Evolutionary conservation across 2,329 filamentous ascomycete species (phyloP), one percentile per base, ranked within the genome.

Genomic region (Tolypocladium inflatum): DNA sequence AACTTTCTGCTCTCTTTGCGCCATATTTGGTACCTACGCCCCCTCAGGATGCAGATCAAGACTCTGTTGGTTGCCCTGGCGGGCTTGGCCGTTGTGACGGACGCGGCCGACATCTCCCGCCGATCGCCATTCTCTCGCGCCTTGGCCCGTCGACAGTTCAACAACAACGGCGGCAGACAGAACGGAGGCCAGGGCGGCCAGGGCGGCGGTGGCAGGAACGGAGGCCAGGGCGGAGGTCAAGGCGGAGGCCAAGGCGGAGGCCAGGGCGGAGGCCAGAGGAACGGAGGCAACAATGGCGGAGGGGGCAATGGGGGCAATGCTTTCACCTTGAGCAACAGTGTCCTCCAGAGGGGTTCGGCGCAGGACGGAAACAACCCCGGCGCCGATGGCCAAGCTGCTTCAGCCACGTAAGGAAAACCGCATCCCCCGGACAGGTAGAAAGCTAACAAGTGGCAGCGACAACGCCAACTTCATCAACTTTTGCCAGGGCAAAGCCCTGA

Each of bases 381-480:
- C 6, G 72, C 72, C 0, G 71, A 72, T 45, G 80, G 78, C 54
- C 81, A 84, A 66, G 68, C 78, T 37, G 72, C 78, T 9, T 85
- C 82, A 8, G 64, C 66, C 17, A 83, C 79, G 77, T 83, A 66
- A 69, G 81, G 67, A 26, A n/a, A 63, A 19, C n/a, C 26, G n/a
- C 23, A 37, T 45, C 39, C 4, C 10, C 38, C 5, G 9, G 26
- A 4, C 35, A 6, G 15, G 8, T 11, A 21, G 6, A 17, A 55
- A 4, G 15, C 68, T 60, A 63, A 62, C 56, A 10, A 8, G 7
- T 37, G 74, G n/a, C 57, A 85, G 82, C 61, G 81, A 85, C 63
- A 60, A 72, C 21, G 73, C 75, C 73, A 86, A 86, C 73, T 85
- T 85, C 68, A 83, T 85, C 78, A 85, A 85, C 76, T 83, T 84